phyloP scores from a whole-genome alignment of 352 stramenopile species.

The Phytophthora europaea region DNA sequence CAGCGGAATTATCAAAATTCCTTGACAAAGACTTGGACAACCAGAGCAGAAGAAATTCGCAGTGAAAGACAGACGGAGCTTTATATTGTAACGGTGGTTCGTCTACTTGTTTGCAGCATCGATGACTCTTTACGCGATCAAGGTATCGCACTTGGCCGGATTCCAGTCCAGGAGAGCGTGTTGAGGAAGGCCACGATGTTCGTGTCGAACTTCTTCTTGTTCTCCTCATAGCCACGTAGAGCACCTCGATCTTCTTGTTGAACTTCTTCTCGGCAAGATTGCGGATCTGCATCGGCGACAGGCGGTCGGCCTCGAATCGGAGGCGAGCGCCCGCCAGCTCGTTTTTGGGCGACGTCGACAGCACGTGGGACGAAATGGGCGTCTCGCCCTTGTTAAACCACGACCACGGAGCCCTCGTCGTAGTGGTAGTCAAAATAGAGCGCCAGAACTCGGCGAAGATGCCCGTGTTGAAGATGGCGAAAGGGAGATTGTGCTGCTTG shows the following conservation, averaged over 20 bases:
- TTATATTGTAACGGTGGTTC: neutral
- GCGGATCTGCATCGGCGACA: constrained; percentile 28
- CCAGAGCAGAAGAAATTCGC: neutral
- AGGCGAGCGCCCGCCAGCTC: constrained; percentile 24
- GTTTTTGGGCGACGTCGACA: constrained; percentile 22
- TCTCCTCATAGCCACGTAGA: constrained; percentile 29
- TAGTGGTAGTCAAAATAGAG: neutral
- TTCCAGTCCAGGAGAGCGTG: constrained; percentile 28
- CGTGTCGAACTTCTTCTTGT: constrained; percentile 33
- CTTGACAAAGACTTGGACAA: too few relatives aligned
- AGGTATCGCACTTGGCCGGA: constrained; percentile 24
- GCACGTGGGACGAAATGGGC: constrained; percentile 13
- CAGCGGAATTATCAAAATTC: too few relatives aligned
- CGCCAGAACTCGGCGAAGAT: neutral
- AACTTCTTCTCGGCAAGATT: constrained; percentile 33
- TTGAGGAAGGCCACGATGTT: constrained; percentile 35
- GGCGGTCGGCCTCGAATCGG: constrained; percentile 26
- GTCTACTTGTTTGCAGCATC: too few relatives aligned
- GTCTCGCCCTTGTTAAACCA: constrained; percentile 32
- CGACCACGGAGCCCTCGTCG: constrained; percentile 25
- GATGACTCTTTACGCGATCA: constrained; percentile 18
- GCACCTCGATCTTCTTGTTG: constrained; percentile 37
- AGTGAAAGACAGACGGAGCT: neutral
- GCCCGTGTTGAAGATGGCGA: neutral
- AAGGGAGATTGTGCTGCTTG: neutral